Conservation (phyloP, 2,329 filamentous ascomycete genomes). For the Epichloe bromicola region DNA sequence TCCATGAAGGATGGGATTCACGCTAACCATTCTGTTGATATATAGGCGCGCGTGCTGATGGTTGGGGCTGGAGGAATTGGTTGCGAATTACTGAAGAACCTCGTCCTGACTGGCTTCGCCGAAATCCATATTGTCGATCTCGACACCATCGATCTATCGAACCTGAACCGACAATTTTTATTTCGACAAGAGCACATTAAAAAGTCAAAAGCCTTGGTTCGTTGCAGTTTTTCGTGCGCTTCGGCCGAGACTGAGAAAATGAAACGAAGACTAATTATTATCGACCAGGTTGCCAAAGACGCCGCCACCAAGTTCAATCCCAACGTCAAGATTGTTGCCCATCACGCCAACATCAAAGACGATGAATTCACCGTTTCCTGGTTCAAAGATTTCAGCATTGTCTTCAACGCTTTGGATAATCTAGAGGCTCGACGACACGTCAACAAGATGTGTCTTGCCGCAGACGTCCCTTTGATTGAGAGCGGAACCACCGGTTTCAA, state of each 20-base stretch:
- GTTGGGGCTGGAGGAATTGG: slow-evolving; percentile 95
- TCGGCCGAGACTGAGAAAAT: not conserved
- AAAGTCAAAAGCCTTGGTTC: slow-evolving; percentile 83
- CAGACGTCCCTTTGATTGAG: slow-evolving; percentile 81
- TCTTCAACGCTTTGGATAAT: slow-evolving; percentile 97
- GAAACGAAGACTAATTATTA: slow-evolving; percentile 9
- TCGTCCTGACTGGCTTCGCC: slow-evolving; percentile 82
- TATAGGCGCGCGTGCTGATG: slow-evolving; percentile 73
- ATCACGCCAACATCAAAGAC: slow-evolving; percentile 95
- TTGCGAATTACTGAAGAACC: slow-evolving; percentile 93
- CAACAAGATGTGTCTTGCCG: slow-evolving; percentile 92
- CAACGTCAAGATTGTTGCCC: slow-evolving; percentile 68
- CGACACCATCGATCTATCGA: slow-evolving; percentile 95
- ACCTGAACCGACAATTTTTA: slow-evolving; percentile 93
- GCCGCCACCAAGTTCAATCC: slow-evolving; percentile 86
- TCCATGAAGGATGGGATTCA: too few relatives aligned
- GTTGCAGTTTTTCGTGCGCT: slow-evolving; percentile 15
- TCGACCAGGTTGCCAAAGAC: slow-evolving; percentile 70
- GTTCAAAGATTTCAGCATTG: slow-evolving; percentile 71
- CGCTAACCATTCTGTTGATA: not conserved
- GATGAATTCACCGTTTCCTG: slow-evolving; percentile 72
- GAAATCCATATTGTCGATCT: slow-evolving; percentile 93
- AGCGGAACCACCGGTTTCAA: slow-evolving; percentile 97
- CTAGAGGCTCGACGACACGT: slow-evolving; percentile 87
- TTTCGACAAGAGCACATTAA: slow-evolving; percentile 97